Evolutionary conservation across 2,329 filamentous ascomycete species (phyloP), one percentile per base, ranked within the genome.

Genomic region (Calonectria hawksworthii): DNA sequence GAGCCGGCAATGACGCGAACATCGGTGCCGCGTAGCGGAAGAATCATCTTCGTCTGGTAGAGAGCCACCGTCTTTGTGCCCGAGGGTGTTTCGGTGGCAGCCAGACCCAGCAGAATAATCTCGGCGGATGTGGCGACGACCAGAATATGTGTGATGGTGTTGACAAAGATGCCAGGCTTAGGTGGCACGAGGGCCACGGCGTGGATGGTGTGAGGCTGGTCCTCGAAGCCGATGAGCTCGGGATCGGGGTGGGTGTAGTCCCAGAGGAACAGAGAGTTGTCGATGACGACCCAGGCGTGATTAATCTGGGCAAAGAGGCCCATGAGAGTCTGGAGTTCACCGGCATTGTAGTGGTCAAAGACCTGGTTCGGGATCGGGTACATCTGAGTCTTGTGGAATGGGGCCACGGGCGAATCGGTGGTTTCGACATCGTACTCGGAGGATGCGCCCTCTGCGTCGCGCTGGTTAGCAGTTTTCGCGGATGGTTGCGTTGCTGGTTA

Each of bases 241-340:
- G 96, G 95, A 79, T 96, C 95, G n/a, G 95, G 93, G 83, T 95
- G 92, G 9, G 96, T 98, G 84, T 98, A 99, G 86, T 99, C 96
- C 98, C 98, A 99, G 21, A 99, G 89, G 83, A 98, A 99, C 56
- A 99, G 89, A 76, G 95, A 95, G 86, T 98, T 98, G 87, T 99
- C 97, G 83, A 99, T 97, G 30, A 95, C 92, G 70, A 98, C 94
- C 94, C 96, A 99, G 36, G 96, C 97, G 85, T 99, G 96, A 82
- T 96, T 96, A 82, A 99, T 90, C 85, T 98, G 95, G 23, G 97
- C 95, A 85, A 99, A 99, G 41, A 99, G 88, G 13, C 98, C 98
- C 94, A 99, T 98, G 82, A 92, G 92, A n/a, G 96, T 98, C 74
- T 94, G 93, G 30, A 98, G 92, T 83, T 98, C 93, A 73, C 95